A percentile compares a stretch with the other conserved stretches of the same genome.
phyloP scores from a whole-genome alignment of 2,329 filamentous ascomycete genomes.

The Domatiomyces globalis region DNA sequence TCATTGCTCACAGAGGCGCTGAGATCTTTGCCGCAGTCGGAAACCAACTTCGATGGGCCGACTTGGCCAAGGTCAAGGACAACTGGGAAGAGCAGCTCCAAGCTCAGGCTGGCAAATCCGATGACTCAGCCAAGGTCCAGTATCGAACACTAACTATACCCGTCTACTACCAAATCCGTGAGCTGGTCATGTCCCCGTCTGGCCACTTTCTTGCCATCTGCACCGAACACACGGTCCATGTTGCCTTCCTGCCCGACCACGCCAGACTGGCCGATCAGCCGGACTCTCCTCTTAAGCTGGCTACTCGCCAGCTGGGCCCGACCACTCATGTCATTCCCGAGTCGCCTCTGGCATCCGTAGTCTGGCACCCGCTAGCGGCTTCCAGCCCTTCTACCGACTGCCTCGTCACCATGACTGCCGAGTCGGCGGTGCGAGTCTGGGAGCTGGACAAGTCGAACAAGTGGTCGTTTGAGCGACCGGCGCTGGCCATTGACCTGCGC shows the following conservation, averaged over 20 bases:
- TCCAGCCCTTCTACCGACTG: constrained; percentile 50
- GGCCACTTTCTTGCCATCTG: constrained; percentile 66
- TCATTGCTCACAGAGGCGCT: constrained; percentile 65
- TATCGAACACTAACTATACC: constrained; percentile 59
- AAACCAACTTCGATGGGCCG: constrained; percentile 82
- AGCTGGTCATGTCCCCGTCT: constrained; percentile 71
- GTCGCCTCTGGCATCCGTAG: constrained; percentile 59
- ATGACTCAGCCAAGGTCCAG: constrained; percentile 11
- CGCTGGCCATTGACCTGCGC: constrained; percentile 72
- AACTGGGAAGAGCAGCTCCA: constrained; percentile 30
- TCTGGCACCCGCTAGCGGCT: constrained; percentile 89
- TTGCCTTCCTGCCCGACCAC: constrained; percentile 70
- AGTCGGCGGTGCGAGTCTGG: constrained; percentile 82
- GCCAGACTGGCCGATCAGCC: constrained; percentile 60
- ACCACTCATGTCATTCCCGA: constrained; percentile 83
- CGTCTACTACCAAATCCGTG: constrained; percentile 67
- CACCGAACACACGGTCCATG: constrained; percentile 75
- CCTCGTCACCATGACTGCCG: constrained; percentile 74
- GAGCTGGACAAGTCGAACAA: constrained; percentile 72
- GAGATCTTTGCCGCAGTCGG: constrained; percentile 83
- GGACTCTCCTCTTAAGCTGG: constrained; percentile 56
- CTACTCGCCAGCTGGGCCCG: constrained; percentile 81
- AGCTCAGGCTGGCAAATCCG: background rate
- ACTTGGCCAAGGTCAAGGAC: constrained; percentile 66
- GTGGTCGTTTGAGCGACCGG: constrained; percentile 73